Base-by-base conservation (phyloP, 176 grass and related monocot genomes). In the Pontederia crassipes region DNA sequence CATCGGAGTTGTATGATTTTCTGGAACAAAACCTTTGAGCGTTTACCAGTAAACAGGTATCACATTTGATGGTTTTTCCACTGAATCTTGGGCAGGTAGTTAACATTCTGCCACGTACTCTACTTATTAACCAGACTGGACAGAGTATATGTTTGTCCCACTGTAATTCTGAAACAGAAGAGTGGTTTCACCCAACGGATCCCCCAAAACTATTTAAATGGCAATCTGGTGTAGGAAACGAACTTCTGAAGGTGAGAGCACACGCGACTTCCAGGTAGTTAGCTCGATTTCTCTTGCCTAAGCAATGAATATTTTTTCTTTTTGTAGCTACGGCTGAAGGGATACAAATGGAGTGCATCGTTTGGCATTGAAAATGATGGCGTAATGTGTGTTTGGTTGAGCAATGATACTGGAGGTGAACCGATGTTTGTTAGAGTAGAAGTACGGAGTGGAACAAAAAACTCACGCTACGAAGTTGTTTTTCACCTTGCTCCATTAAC, bases 321-420 rank as follows among this genome's bases (percentile, higher is more conserved):
- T 16, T 74, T 81, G 54, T 57, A 97, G 92, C 71, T 97, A 55
- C 66, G 79, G 10, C 16, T 97, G 76, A 84, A 91, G 67, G 87
- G 84, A 72, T 97, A 83, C 84, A 80, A 80, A 75, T 97, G 87
- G 81, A 97, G 92, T 68, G 80, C 78, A 24, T 87, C 87, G 51
- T 97, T 97, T 82, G 91, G 84, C 76, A 81, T 97, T 73, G 79
- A 88, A 73, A 74, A 70, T 78, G 86, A 91, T 76, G 92, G 92
- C 58, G 70, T 85, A 47, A 88, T 97, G 84, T 88, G 87, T 82
- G 82, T 88, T 64, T 60, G 78, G 70, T 60, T 97, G 76, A 91
- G 73, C 15, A 88, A 74, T 73, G 32, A 68, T 64, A 60, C 54
- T 35, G 87, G 84, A 73, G 78, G 76, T 80, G 76, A 83, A 82